Evolutionary conservation across 169 alveolate species (phyloP), one percentile per base, ranked within the genome.

Genomic region (Plasmodium blacklocki): DNA sequence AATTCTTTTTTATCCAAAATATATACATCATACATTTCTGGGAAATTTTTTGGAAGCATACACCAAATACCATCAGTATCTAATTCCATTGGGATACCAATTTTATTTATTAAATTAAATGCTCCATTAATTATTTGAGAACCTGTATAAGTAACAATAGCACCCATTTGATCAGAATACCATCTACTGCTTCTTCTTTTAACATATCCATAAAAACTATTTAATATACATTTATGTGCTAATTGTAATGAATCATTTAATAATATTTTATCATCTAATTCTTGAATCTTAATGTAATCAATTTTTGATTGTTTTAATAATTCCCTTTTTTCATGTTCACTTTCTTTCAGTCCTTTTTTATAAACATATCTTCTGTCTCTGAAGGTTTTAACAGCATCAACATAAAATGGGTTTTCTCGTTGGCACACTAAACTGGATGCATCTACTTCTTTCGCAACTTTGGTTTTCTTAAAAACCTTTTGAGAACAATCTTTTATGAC

Each of bases 1-100:
- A 72, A 8, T 15, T 1, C 59, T 15, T 60, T 47, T 63, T 21
- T 73, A 21, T 73, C 86, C 14, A 73, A 39, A n/a, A 89, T 74
- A 21, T 43, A 68, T 12, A 92, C 80, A 54, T 94, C 95, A 23
- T 92, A 72, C 54, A 94, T 94, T 32, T 93, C 95, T 29, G 99
- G 99, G 93, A 99, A 99, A 15, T 98, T 97, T 50, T 96, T 93
- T 11, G 99, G 99, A 29, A 98, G 90, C 93, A 98, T 95, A 67
- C 99, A 96, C 99, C 99, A 99, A 58, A 99, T 98, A 58, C 99
- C 99, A 94, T 99, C 99, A 4, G 99, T 99, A 95, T 99, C 99
- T 87, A 99, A 96, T 94, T 99, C 99, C 68, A 99, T 91, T 19
- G 99, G 99, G 73, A 96, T 96, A 43, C 99, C 99, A 26, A 99